phyloP scores from a whole-genome alignment of 352 stramenopile genomes.

The Globisporangium yorkense region DNA sequence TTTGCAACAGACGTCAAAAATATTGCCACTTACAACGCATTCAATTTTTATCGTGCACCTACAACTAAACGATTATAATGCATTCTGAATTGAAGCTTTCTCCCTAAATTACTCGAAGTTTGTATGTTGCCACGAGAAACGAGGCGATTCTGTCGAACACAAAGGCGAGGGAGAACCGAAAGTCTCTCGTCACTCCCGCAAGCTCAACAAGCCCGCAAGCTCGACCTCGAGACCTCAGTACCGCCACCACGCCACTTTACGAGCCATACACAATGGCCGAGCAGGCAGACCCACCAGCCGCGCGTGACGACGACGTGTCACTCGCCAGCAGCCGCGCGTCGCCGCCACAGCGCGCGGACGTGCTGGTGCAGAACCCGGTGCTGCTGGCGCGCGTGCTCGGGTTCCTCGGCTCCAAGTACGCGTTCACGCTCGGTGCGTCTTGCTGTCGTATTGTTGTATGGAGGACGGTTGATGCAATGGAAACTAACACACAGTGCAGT shows the following conservation, averaged over 20 bases:
- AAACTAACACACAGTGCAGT: slow-evolving; percentile 24
- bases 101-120: not conserved
- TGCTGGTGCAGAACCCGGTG: slow-evolving; percentile 42
- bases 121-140: too few species aligned
- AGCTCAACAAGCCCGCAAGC: too few species aligned
- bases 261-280: not conserved
- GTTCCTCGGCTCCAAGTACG: slow-evolving; percentile 59
- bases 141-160: too few species aligned
- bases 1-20: not conserved
- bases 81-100: not conserved
- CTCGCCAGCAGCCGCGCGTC: slow-evolving; percentile 2
- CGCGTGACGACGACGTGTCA: not conserved
- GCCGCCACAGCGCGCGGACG: slow-evolving; percentile 17
- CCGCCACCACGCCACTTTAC: too few species aligned
- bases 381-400: slow-evolving; percentile 58
- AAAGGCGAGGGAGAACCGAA: too few species aligned
- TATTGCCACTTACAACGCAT: too few species aligned
- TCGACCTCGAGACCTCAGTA: too few species aligned
- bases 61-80: too few species aligned
- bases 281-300: not conserved
- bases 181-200: too few species aligned
- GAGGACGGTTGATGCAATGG: not conserved
- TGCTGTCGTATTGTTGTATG: not conserved
- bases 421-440: slow-evolving; percentile 36
- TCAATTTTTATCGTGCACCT: too few species aligned